phyloP scores from a whole-genome alignment of 2,329 filamentous ascomycete genomes.

The Penicillium sp. region DNA sequence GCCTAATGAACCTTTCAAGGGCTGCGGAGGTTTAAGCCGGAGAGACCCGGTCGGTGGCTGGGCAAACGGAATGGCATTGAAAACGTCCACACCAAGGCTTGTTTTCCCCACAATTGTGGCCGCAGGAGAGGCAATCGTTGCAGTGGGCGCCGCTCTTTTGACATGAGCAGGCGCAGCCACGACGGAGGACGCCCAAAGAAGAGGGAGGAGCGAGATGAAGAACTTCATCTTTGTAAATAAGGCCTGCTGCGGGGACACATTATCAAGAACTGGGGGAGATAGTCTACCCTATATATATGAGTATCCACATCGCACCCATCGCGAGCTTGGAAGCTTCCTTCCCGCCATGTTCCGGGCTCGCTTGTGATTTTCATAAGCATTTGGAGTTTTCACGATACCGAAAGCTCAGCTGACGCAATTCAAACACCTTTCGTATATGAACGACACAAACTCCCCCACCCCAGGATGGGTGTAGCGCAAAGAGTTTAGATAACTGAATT shows the following conservation, averaged over 20 bases:
- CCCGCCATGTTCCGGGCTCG: not conserved
- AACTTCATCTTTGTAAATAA: slow-evolving; percentile 2
- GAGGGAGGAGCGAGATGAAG: not conserved
- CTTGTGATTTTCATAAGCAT: not conserved
- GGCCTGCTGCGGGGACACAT: not conserved
- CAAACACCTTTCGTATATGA: not conserved
- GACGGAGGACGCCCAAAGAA: not conserved
- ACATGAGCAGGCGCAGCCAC: slow-evolving; percentile 5
- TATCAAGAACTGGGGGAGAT: not conserved
- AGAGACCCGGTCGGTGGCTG: slow-evolving; percentile 69
- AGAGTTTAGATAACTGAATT: not conserved
- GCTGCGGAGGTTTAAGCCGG: slow-evolving; percentile 71
- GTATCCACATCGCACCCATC: not conserved
- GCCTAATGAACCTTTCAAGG: slow-evolving; percentile 62
- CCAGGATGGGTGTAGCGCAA: not conserved
- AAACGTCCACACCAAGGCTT: slow-evolving; percentile 62
- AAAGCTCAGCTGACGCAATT: not conserved
- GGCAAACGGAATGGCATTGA: slow-evolving; percentile 77
- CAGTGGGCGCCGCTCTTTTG: slow-evolving; percentile 2
- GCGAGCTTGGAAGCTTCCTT: not conserved
- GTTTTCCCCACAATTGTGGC: slow-evolving; percentile 57
- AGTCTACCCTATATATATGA: not conserved
- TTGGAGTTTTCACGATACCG: not conserved
- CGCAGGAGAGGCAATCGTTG: slow-evolving; percentile 6
- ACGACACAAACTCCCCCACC: not conserved